Percentiles rank a stretch among this genome's conserved stretches.
These are phyloP conservation scores for Paramecium pentaurelia DNA, from an alignment of 73 alveolate species.

Conservation along the genomic window DNA sequence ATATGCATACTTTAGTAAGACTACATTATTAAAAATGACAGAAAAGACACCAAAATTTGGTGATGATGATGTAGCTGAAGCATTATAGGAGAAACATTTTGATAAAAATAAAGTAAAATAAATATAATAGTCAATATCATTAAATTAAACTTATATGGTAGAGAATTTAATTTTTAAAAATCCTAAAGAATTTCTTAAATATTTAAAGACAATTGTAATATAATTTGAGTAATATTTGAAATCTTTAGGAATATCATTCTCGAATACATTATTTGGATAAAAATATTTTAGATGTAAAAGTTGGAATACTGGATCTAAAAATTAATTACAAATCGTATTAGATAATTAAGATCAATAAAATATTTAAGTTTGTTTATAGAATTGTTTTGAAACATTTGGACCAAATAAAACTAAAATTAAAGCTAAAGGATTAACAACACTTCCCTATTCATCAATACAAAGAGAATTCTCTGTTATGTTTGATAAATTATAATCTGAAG, in stretches of 20 bases:
- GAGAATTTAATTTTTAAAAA: not conserved
- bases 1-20: not conserved
- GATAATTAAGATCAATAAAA: not conserved
- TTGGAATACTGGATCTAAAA: constrained; percentile 27
- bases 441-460: not conserved
- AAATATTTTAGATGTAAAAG: constrained; percentile 29
- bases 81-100: constrained; percentile 11
- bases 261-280: not conserved
- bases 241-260: not conserved
- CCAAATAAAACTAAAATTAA: constrained; percentile 18
- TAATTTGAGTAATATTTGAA: not conserved
- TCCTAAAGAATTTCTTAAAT: constrained; percentile 6
- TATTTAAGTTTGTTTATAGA: not conserved
- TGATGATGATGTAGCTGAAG: constrained; percentile 50
- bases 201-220: not conserved
- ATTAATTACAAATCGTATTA: not conserved
- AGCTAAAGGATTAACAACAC: not conserved
- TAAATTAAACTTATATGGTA: not conserved
- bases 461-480: constrained; percentile 9
- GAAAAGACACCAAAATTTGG: constrained; percentile 37
- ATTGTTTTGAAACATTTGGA: constrained; percentile 42
- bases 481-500: not conserved
- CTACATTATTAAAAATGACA: not conserved
- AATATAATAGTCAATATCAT: not conserved
- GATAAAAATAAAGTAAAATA: not conserved